These are phyloP conservation scores for Modicella reniformis DNA, from an alignment of 371 early-diverging fungal genomes.

Conservation along the genomic window DNA sequence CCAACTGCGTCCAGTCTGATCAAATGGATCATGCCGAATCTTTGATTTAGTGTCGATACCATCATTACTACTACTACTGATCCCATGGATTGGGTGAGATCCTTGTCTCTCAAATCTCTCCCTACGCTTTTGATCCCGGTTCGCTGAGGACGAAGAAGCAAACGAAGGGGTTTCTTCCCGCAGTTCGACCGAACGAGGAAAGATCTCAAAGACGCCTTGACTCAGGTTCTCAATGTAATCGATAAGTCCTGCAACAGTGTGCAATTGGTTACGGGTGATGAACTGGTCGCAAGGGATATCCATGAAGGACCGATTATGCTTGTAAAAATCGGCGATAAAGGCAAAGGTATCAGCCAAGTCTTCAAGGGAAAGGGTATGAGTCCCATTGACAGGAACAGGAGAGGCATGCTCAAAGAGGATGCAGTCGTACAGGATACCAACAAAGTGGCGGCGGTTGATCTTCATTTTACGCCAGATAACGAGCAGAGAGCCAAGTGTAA, in stretches of 20 bases:
- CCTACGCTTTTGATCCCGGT: constrained; percentile 14
- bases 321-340: constrained; percentile 47
- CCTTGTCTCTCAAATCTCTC: background rate
- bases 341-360: constrained; percentile 48
- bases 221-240: constrained; percentile 46
- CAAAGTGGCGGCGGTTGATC: constrained; percentile 45
- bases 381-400: constrained; percentile 4
- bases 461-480: constrained; percentile 18
- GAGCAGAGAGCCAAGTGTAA: background rate
- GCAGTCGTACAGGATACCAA: constrained; percentile 46
- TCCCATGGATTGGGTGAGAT: background rate
- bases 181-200: constrained; percentile 29
- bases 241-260: constrained; percentile 39
- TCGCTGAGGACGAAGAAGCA: constrained; percentile 28
- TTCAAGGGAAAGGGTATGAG: constrained; percentile 25
- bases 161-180: constrained; percentile 41
- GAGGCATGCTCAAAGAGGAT: constrained; percentile 48
- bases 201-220: constrained; percentile 37
- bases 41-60: background rate
- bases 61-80: too few relatives aligned
- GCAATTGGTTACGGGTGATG: constrained; percentile 42
- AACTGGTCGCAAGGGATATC: constrained; percentile 50
- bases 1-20: constrained; percentile 4
- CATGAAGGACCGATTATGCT: constrained; percentile 38
- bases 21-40: background rate